Base-by-base conservation (phyloP, 805 yeast species). In the Wickerhamiella australiensis region DNA sequence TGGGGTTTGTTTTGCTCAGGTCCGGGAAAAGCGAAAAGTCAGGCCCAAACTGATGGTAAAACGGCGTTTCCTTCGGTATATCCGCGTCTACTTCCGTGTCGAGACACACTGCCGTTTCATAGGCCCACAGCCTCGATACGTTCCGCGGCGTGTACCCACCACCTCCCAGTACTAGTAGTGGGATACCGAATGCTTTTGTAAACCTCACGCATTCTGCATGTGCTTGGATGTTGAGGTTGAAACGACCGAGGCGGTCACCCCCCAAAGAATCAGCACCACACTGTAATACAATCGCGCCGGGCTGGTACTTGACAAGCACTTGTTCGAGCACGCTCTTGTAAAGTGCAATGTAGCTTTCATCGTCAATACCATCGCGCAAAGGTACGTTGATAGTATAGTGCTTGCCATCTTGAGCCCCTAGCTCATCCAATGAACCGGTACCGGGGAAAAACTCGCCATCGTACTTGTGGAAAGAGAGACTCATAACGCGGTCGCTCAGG, bases 101-200 rank as follows among this genome's bases (percentile, higher is more conserved):
- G 56, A 92, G 81, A 61, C 90, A 73, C 23, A 92, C 73, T 31
- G 96, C 90, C 0, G 96, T 80, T 66, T 92, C 98, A 61, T 74
- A 88, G 1, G 95, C 78, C 97, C 98, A 90, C 11, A 94, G 76
- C 57, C 98, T 73, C 4, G 96, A 86, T 45, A 92, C 98, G 63
- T 92, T 92, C 64, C 96, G 76, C 76, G 94, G 94, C 2, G 98
- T 92, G 68, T 92, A 92, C 18, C 98, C 98, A 58, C 98, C 98
- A 46, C 98, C 98, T 37, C 98, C 98, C 18, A 92, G 73, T 26
- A 92, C 94, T 80, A 92, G 76, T 75, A 85, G 69, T 8, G 98
- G 97, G 15, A 92, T 74, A 44, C 85, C 84, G 61, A 90, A 85
- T 7, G 84, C 75, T 63, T 83, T 84, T 47, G 88, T 86, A 66